phyloP scores from a whole-genome alignment of 352 stramenopile species.

The Pythium aquatile region DNA sequence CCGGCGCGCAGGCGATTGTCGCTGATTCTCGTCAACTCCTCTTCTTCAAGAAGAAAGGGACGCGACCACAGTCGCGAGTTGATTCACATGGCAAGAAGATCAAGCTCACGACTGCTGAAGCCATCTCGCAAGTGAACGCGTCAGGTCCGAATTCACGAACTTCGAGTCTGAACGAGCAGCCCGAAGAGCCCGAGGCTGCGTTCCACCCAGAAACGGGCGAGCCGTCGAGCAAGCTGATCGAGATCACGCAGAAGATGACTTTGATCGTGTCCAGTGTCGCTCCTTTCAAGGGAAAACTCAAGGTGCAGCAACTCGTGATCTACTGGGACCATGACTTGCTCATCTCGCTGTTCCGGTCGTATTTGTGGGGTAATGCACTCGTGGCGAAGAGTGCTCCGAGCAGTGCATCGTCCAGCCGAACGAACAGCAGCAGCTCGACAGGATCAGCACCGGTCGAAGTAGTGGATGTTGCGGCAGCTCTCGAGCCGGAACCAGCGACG shows the following conservation, averaged over 20 bases:
- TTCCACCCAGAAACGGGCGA: slow-evolving; percentile 41
- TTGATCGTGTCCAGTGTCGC: slow-evolving; percentile 49
- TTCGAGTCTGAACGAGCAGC: slow-evolving; percentile 20
- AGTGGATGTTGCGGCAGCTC: neutral
- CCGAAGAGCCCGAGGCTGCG: slow-evolving; percentile 36
- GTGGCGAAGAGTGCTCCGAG: slow-evolving; percentile 29
- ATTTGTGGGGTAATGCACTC: slow-evolving; percentile 36
- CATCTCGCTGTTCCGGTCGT: slow-evolving; percentile 55
- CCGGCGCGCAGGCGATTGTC: slow-evolving; percentile 43
- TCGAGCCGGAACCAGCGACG: slow-evolving; percentile 4
- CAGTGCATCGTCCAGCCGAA: slow-evolving; percentile 34
- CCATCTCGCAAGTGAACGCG: slow-evolving; percentile 38
- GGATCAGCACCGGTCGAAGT: neutral
- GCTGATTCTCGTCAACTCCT: slow-evolving; percentile 44
- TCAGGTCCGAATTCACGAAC: slow-evolving; percentile 22
- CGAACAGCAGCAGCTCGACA: slow-evolving; percentile 26
- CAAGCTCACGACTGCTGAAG: slow-evolving; percentile 35
- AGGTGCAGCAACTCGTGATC: slow-evolving; percentile 45
- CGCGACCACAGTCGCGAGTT: neutral
- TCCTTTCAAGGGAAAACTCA: slow-evolving; percentile 53
- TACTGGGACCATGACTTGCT: slow-evolving; percentile 79
- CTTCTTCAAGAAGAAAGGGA: slow-evolving; percentile 43
- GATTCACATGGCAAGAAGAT: slow-evolving; percentile 29
- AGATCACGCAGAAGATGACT: slow-evolving; percentile 53
- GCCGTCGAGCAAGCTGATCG: slow-evolving; percentile 52